A percentile compares a stretch with the other conserved stretches of the same genome.
Evolutionary conservation across 129 eudicot genomes (phyloP).

Genomic region (Escallonia rubra): DNA sequence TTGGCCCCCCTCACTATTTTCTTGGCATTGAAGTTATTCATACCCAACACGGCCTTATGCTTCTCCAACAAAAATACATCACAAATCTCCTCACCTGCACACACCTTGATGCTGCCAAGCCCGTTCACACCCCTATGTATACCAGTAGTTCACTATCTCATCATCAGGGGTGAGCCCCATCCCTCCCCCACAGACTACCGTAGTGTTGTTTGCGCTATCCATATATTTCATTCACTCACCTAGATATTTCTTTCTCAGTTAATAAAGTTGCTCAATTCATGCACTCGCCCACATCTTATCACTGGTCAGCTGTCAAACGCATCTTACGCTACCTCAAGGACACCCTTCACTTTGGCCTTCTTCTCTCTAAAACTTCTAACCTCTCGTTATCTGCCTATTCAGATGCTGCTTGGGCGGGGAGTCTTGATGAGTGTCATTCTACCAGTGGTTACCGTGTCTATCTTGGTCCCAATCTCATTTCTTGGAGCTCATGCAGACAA

Average conservation of each 20-base stretch:
- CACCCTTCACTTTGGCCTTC: too few relatives aligned
- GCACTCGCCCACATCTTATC: too few relatives aligned
- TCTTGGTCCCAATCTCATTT: neutral
- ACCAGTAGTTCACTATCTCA: neutral
- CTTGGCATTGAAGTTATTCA: neutral
- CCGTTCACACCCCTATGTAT: neutral
- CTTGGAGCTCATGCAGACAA: neutral
- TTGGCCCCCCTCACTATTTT: neutral
- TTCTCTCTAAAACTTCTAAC: too few relatives aligned
- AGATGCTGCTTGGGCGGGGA: conserved; percentile 1
- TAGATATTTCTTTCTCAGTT: too few relatives aligned
- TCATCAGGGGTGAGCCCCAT: neutral
- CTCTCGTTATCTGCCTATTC: neutral
- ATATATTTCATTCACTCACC: neutral
- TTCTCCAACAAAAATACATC: neutral
- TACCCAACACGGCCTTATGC: neutral
- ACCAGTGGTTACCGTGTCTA: neutral
- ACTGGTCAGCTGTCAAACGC: too few relatives aligned
- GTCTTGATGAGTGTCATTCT: neutral
- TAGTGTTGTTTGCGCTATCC: neutral
- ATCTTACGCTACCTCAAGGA: too few relatives aligned
- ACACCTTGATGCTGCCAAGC: neutral
- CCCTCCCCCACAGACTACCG: neutral
- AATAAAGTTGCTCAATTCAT: too few relatives aligned
- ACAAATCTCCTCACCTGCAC: neutral